phyloP scores from a whole-genome alignment of 2,329 filamentous ascomycete genomes.

The Talaromyces verruculosus region DNA sequence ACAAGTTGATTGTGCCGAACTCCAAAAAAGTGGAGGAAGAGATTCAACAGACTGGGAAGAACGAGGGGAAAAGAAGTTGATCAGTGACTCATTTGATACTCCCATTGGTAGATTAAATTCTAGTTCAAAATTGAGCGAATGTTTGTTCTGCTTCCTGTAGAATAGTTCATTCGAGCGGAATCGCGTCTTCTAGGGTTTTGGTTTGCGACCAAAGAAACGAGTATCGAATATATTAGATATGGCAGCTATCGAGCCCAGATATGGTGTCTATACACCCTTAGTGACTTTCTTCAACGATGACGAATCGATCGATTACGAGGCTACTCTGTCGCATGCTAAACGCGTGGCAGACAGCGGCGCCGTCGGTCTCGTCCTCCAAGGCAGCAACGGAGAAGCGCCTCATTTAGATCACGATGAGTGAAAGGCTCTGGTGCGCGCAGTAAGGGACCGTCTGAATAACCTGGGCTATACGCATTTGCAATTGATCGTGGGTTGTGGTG shows the following conservation, averaged over 20 bases:
- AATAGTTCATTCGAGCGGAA: not conserved
- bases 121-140: not conserved
- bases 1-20: not conserved
- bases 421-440: conserved; percentile 51
- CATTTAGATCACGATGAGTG: conserved; percentile 54
- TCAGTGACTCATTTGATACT: not conserved
- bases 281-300: conserved; percentile 51
- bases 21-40: not conserved
- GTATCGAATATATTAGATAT: not conserved
- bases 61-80: not conserved
- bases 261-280: conserved; percentile 46
- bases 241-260: conserved; percentile 20
- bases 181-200: not conserved
- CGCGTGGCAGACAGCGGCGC: conserved; percentile 46
- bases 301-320: conserved; percentile 43
- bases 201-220: not conserved
- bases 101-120: not conserved
- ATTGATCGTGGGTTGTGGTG: conserved; percentile 69
- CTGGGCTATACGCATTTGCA: not conserved
- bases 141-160: not conserved
- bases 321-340: conserved; percentile 45
- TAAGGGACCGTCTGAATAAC: conserved; percentile 34
- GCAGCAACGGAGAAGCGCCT: conserved; percentile 52
- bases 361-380: conserved; percentile 49
- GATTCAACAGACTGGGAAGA: not conserved